phyloP scores from a whole-genome alignment of 768 basidiomycete species.

The Russula brevipes region DNA sequence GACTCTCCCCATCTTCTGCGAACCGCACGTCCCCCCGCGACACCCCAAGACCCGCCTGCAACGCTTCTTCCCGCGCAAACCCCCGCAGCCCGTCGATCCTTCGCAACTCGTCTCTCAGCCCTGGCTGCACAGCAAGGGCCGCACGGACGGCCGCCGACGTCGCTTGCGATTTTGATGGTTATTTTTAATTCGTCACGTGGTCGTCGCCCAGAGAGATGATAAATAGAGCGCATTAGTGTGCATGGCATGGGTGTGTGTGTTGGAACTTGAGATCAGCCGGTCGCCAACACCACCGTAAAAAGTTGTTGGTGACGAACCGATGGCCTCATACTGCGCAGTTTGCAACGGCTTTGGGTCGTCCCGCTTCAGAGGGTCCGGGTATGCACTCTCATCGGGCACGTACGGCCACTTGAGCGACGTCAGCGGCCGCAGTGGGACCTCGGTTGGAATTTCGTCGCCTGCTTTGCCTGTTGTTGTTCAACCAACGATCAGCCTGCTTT shows the following conservation, averaged over 20 bases:
- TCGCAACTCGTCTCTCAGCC: conserved; percentile 47
- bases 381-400: conserved; percentile 73
- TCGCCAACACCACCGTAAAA: too few species aligned
- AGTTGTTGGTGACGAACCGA: conserved; percentile 44
- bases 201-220: too few species aligned
- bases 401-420: conserved; percentile 83
- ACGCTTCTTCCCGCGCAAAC: conserved; percentile 54
- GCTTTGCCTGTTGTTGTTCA: neutral
- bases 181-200: too few species aligned
- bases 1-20: conserved; percentile 21
- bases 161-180: conserved; percentile 38
- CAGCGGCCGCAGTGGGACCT: conserved; percentile 52
- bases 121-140: conserved; percentile 46
- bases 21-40: conserved; percentile 32
- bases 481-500: too few species aligned
- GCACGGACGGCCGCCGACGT: conserved; percentile 61
- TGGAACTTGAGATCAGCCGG: too few species aligned
- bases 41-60: conserved; percentile 63
- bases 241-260: too few species aligned
- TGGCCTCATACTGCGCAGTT: conserved; percentile 69
- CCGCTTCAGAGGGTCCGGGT: conserved; percentile 75
- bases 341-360: conserved; percentile 82
- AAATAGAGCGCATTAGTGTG: too few species aligned
- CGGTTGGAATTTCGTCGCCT: conserved; percentile 24
- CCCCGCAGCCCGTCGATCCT: conserved; percentile 62